Evolutionary conservation across 441 rosid species (phyloP), one percentile per base, ranked within the genome.

Genomic region (Populus hybrid): DNA sequence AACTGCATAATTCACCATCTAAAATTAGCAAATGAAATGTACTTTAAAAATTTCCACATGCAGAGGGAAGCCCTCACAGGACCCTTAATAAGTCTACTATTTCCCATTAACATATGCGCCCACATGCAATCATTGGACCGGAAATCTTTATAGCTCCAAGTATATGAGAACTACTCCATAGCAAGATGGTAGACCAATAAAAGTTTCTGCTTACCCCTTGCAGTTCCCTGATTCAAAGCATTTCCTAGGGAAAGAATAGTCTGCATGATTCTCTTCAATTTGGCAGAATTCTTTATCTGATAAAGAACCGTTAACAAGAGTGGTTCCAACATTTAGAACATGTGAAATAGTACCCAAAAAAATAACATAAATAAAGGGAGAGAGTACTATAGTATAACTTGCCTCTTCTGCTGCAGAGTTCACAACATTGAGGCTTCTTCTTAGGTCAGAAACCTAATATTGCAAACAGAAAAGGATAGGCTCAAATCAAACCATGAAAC

Each of bases 151-250:
- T 56, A 20, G 63, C 21, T 56, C 63, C 63, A 20, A 56, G 23
- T 56, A 24, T 50, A 9, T 4, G 6, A 70, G 70, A 12, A 69
- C 66, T n/a, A 63, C 26, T 29, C 21, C 42, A 69, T 20, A 64
- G 67, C 50, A 23, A 31, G 36, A 69, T 23, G 61, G 7, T 12
- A 45, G n/a, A 40, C 20, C 20, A 69, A 45, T 67, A 69, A 69
- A 73, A 78, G 26, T 56, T 74, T 82, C 59, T 61, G 84, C 95
- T 88, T 87, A 93, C 99, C 98, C 87, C 98, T 90, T 66, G 98
- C 94, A 76, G 99, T 96, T 81, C 99, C 99, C 77, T 94, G 98
- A 82, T 94, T 96, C 82, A 96, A 84, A 36, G 98, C 99, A 85
- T 96, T 96, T 79, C 99, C 99, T 24, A 96, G 84, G 4, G 94